Conservation (phyloP, 192 early-diverging fungal species). For the Chytriomyces sp. region DNA sequence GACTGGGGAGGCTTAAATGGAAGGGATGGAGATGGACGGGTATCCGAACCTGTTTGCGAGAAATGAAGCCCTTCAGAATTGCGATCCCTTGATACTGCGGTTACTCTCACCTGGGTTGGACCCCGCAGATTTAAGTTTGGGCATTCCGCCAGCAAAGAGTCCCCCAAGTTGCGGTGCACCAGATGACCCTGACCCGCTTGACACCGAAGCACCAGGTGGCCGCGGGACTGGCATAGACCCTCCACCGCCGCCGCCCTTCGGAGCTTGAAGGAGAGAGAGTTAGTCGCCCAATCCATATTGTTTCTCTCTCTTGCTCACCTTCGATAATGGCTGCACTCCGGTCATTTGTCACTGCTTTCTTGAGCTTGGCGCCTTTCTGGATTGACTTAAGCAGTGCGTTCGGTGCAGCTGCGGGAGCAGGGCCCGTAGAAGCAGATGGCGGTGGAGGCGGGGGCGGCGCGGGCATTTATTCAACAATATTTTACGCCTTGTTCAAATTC, state of each 20-base stretch:
- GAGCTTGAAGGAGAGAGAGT: constrained; percentile 6
- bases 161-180: constrained; percentile 56
- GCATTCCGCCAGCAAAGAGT: constrained; percentile 66
- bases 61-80: no score
- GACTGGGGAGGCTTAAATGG: not conserved
- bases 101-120: constrained; percentile 1
- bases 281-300: not conserved
- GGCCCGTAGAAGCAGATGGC: constrained; percentile 33
- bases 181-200: constrained; percentile 25
- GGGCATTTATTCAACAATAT: constrained; percentile 19
- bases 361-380: constrained; percentile 61
- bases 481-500: not conserved
- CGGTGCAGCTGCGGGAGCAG: constrained; percentile 17
- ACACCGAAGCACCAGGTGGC: constrained; percentile 30
- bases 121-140: constrained; percentile 55
- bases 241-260: constrained; percentile 42
- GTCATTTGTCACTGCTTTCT: constrained; percentile 62
- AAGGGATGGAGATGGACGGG: constrained; percentile 24
- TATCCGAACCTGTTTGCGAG: not conserved
- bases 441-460: constrained; percentile 49
- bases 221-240: constrained; percentile 36
- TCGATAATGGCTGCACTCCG: constrained; percentile 51
- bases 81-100: not conserved
- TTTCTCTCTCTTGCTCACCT: constrained; percentile 35
- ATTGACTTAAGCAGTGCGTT: constrained; percentile 53